Conservation (phyloP, 176 grass and related monocot species). For the Cenchrus purpureus region DNA sequence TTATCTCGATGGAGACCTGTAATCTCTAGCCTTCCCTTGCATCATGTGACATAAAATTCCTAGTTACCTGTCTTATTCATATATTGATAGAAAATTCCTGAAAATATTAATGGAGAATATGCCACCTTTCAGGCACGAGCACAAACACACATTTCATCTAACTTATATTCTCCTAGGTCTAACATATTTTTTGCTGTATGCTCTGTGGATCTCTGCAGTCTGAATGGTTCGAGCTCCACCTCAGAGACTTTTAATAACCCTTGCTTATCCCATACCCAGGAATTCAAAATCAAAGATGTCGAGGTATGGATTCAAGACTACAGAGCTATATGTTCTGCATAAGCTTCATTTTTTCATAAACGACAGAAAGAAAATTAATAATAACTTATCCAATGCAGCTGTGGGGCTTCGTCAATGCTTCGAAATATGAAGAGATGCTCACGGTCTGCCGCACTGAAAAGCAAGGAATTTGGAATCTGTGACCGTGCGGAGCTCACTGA, state of each 20-base stretch:
- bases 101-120: slow-evolving; percentile 2
- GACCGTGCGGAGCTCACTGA: slow-evolving; percentile 9
- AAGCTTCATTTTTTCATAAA: slow-evolving; percentile 18
- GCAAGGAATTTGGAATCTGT: slow-evolving; percentile 82
- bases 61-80: not conserved
- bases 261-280: slow-evolving; percentile 72
- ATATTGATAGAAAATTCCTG: not conserved
- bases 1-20: slow-evolving; percentile 92
- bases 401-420: slow-evolving; percentile 90
- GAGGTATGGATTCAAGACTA: slow-evolving; percentile 49
- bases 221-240: slow-evolving; percentile 87
- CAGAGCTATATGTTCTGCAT: not conserved
- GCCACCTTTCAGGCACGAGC: not conserved
- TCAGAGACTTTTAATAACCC: slow-evolving; percentile 91
- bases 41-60: not conserved
- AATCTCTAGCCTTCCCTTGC: slow-evolving; percentile 31
- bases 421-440: slow-evolving; percentile 82
- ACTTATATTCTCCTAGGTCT: slow-evolving; percentile 11
- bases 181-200: not conserved
- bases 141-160: not conserved
- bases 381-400: slow-evolving; percentile 55
- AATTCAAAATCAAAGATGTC: slow-evolving; percentile 89
- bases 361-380: not conserved
- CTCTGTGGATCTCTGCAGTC: slow-evolving; percentile 51
- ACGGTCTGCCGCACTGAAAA: slow-evolving; percentile 70